Evolutionary conservation across 1,284 basidiomycete species (phyloP).

Genomic region (Wolfiporia cocos): DNA sequence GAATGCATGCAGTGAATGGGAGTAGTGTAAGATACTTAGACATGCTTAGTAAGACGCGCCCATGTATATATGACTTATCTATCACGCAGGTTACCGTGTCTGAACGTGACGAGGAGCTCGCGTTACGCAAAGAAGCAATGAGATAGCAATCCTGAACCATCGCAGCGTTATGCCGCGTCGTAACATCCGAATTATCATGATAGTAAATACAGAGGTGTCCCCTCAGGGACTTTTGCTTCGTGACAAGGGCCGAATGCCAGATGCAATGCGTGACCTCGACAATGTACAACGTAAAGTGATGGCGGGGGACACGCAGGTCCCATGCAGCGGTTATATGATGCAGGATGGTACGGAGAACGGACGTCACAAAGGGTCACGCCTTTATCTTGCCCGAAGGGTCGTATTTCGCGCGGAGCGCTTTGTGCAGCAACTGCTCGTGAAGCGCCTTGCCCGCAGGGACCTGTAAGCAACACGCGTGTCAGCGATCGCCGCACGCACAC

Average conservation of each 20-base stretch:
- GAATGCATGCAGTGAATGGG: not conserved
- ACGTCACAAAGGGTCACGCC: constrained; percentile 6
- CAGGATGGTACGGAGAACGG: not conserved
- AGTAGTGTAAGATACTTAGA: not conserved
- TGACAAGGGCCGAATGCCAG: not conserved
- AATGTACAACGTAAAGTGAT: not conserved
- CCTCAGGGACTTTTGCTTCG: constrained; percentile 4
- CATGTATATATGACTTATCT: too few species aligned
- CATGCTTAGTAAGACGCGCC: too few species aligned
- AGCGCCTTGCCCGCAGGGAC: constrained; percentile 88
- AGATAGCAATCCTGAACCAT: too few species aligned
- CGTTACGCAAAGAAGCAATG: too few species aligned
- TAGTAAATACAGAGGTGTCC: constrained; percentile 8
- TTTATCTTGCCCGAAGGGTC: constrained; percentile 18
- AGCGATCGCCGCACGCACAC: not conserved
- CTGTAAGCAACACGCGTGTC: constrained; percentile 33
- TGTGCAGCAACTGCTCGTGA: constrained; percentile 79
- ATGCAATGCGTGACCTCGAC: not conserved
- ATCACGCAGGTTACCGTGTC: too few species aligned
- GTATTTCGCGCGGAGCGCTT: constrained; percentile 21
- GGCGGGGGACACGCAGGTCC: not conserved
- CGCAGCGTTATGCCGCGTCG: too few species aligned
- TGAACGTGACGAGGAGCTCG: too few species aligned
- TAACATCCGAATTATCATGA: too few species aligned
- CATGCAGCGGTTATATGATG: not conserved